A percentile compares a stretch with the other conserved stretches of the same genome.
Conservation (phyloP, 2,329 filamentous ascomycete species). For the Claviceps maximensis region DNA sequence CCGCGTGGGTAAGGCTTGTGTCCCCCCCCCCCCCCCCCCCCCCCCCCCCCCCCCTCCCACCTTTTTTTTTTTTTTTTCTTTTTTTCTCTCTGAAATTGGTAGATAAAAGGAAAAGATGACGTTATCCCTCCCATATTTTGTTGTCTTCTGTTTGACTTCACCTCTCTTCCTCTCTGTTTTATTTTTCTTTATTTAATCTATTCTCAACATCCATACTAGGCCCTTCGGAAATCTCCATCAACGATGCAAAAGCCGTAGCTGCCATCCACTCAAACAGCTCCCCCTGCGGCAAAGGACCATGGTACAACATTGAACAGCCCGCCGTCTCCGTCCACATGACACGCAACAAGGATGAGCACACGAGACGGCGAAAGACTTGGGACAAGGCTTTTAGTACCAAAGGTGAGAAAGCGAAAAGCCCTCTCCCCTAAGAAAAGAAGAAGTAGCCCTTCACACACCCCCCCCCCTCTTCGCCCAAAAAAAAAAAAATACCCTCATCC, state of each 20-base stretch:
- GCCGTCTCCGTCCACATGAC: slow-evolving; percentile 17
- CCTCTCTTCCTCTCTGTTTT: not conserved
- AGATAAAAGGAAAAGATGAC: too few relatives aligned
- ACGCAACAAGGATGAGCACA: slow-evolving; percentile 18
- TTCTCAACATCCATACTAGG: too few relatives aligned
- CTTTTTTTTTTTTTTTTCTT: not conserved
- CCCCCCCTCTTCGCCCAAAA: too few relatives aligned
- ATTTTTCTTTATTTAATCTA: not conserved
- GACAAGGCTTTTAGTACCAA: slow-evolving; percentile 19
- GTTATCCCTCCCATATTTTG: too few relatives aligned
- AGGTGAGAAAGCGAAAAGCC: slow-evolving; percentile 8
- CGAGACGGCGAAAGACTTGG: slow-evolving; percentile 20
- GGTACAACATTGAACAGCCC: slow-evolving; percentile 20
- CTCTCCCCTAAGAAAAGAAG: too few relatives aligned
- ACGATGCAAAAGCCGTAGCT: slow-evolving; percentile 15
- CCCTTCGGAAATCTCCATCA: slow-evolving; percentile 20
- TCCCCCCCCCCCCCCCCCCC: too few relatives aligned
- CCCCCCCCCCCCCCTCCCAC: not conserved
- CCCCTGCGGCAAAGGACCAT: slow-evolving; percentile 19
- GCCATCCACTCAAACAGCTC: slow-evolving; percentile 16
- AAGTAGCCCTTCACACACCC: not conserved
- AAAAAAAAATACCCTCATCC: not conserved
- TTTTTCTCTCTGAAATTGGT: too few relatives aligned
- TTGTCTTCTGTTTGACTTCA: too few relatives aligned
- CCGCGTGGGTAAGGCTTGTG: too few relatives aligned